A percentile compares a stretch with the other conserved stretches of the same genome.
Evolutionary conservation across 768 basidiomycete genomes (phyloP).

Genomic region (Trametes cinnabarina): DNA sequence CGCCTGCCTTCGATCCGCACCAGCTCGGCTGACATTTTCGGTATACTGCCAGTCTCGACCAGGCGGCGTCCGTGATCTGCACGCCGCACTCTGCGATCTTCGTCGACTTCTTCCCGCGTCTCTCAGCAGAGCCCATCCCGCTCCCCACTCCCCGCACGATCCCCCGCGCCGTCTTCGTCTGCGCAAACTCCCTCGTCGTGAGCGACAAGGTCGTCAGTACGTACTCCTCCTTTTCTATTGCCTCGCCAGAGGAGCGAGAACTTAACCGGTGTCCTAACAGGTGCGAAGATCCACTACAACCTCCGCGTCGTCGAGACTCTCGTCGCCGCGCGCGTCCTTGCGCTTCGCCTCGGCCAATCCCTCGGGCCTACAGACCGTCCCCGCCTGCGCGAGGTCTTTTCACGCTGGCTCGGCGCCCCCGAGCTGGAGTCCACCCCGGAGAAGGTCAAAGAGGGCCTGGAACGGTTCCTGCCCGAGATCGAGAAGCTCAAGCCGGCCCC

Average conservation of each 20-base stretch:
- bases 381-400: slow-evolving; percentile 67
- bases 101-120: slow-evolving; percentile 76
- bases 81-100: slow-evolving; percentile 68
- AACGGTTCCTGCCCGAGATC: slow-evolving; percentile 45
- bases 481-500: slow-evolving; percentile 51
- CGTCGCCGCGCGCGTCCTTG: slow-evolving; percentile 73
- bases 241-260: not conserved
- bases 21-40: not conserved
- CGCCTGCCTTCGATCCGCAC: not conserved
- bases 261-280: slow-evolving; percentile 31
- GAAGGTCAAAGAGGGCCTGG: slow-evolving; percentile 46
- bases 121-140: slow-evolving; percentile 63
- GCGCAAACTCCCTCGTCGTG: slow-evolving; percentile 81
- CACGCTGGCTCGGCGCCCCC: slow-evolving; percentile 39
- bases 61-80: slow-evolving; percentile 84
- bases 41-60: slow-evolving; percentile 67
- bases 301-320: slow-evolving; percentile 91
- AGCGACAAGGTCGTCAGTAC: slow-evolving; percentile 64
- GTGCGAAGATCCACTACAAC: slow-evolving; percentile 80
- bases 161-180: slow-evolving; percentile 58
- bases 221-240: not conserved
- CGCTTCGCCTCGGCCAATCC: slow-evolving; percentile 50
- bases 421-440: slow-evolving; percentile 41
- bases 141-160: slow-evolving; percentile 46
- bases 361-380: slow-evolving; percentile 47